Base-by-base conservation (phyloP, 2,329 filamentous ascomycete genomes). In the Periconia sp. region DNA sequence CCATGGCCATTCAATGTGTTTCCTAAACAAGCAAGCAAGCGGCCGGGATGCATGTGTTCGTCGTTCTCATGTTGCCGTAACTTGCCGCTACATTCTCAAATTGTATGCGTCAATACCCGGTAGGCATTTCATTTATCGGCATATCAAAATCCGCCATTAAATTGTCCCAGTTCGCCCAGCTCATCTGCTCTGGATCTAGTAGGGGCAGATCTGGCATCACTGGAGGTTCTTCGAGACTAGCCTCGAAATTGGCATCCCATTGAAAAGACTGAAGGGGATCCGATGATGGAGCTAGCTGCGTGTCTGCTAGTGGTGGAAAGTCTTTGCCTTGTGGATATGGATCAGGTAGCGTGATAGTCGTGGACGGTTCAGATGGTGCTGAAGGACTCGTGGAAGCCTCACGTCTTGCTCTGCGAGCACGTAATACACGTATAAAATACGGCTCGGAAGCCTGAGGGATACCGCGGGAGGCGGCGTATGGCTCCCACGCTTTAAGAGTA, bases 401-500 rank as follows among this genome's bases (percentile, higher is more conserved):
- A 16, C 18, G 39, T 42, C 26, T 40, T 8, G 22, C 33, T 12
- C 46, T 35, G 17, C 50, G 43, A 2, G 43, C 29, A 3, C 59
- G 48, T 17, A 66, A 40, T 1, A 57, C 32, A 22, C 54, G 46
- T 1, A 67, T 56, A 19, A 60, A 61, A 9, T 46, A 38, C 3
- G 61, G 62, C 34, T 63, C 59, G 3, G 48, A 44, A 5, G 19
- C 31, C 11, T 22, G 15, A 4, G 51, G 39, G 0, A 52, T 16
- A 2, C 49, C 52, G 1, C 52, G 42, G 3, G 43, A 52, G 3
- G 34, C 35, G 4, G 40, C 31, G 19, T 55, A 64, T 2, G 63
- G 66, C 6, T 71, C 68, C 73, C 75, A 79, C 1, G 75, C 72
- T 41, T 72, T 73, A 2, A 78, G 48, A 3, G 70, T 70, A 16